A percentile compares a stretch with the other conserved stretches of the same genome.
These are phyloP conservation scores for Pythium dissotocum DNA, from an alignment of 352 stramenopile genomes.

Conservation along the genomic window DNA sequence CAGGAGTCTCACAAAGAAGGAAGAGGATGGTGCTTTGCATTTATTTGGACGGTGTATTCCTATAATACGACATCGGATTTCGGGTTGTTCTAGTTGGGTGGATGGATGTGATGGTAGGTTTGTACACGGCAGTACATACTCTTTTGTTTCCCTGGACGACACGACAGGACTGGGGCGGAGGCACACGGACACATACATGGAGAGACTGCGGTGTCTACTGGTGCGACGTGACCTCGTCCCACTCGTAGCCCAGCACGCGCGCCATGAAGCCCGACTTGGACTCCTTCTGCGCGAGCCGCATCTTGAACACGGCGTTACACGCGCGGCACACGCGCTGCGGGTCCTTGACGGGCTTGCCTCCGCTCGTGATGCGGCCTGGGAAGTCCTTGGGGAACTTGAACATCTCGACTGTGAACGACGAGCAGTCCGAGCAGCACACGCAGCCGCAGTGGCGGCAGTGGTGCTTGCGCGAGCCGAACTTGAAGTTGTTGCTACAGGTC, in stretches of 20 bases:
- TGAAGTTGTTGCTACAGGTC: constrained; percentile 70
- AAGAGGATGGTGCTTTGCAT: constrained; percentile 1
- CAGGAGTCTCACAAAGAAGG: neutral
- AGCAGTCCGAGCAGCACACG: constrained; percentile 86
- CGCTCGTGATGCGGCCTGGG: constrained; percentile 57
- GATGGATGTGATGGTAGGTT: neutral
- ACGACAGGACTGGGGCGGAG: neutral
- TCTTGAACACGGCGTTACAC: constrained; percentile 87
- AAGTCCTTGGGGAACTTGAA: constrained; percentile 86
- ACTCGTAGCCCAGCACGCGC: constrained; percentile 82
- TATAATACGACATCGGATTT: neutral
- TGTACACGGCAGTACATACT: neutral
- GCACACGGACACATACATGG: neutral
- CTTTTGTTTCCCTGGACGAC: constrained; percentile 1
- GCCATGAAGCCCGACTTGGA: constrained; percentile 85
- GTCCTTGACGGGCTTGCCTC: constrained; percentile 75
- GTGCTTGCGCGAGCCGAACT: constrained; percentile 79
- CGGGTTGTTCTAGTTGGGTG: neutral
- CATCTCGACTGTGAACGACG: constrained; percentile 76
- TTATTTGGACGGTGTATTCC: neutral
- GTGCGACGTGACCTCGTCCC: constrained; percentile 69
- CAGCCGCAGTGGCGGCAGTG: constrained; percentile 86
- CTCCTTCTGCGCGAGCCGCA: constrained; percentile 78
- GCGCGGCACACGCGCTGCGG: constrained; percentile 80
- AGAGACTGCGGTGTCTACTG: constrained; percentile 5